Base-by-base conservation (phyloP, 768 basidiomycete genomes). In the Rhizopogon salebrosus region DNA sequence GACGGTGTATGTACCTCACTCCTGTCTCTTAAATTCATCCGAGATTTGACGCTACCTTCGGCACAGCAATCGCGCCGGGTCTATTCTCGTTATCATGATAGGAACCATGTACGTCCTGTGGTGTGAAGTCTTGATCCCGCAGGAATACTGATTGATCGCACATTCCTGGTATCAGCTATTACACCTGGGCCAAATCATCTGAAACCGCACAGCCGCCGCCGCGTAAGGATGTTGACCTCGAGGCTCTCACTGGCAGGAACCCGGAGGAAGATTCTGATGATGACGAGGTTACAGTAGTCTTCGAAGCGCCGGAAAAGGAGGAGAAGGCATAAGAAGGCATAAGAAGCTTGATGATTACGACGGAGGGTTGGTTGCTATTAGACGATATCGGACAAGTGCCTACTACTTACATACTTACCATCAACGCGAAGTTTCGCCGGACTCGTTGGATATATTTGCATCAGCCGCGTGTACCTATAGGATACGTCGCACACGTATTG, bases 51-150 rank as follows among this genome's bases (percentile, higher is more conserved):
- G n/a, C 18, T 51, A 13, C 7, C 31, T 42, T 39, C 27, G 2
- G n/a, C 41, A 22, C 64, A 88, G 85, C 10, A 81, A 84, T 57
- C 81, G 87, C 34, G 81, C 75, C 5, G 60, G 68, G 3, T 88
- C 86, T 22, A 87, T 92, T 65, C 58, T 80, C 18, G 74, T 83
- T 54, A 92, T 90, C 62, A 74, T 84, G 24, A 63, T 70, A 23
- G 89, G 89, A 13, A 87, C 87, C 4, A 78, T 89, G 83, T 82
- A 60, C 62, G 78, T 68, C 36, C 9, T 52, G n/a, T 23, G 20
- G 29, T 40, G 9, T 10, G 45, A 46, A 22, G 31, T 31, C 10
- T 45, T 29, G 13, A 20, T 31, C 3, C 13, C 22, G 9, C 16
- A 24, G 46, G 27, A 38, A 27, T 29, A 46, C 45, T 46, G 45